These are phyloP conservation scores for Pleurotus salmoneostramineus DNA, from an alignment of 768 basidiomycete genomes.

Conservation along the genomic window DNA sequence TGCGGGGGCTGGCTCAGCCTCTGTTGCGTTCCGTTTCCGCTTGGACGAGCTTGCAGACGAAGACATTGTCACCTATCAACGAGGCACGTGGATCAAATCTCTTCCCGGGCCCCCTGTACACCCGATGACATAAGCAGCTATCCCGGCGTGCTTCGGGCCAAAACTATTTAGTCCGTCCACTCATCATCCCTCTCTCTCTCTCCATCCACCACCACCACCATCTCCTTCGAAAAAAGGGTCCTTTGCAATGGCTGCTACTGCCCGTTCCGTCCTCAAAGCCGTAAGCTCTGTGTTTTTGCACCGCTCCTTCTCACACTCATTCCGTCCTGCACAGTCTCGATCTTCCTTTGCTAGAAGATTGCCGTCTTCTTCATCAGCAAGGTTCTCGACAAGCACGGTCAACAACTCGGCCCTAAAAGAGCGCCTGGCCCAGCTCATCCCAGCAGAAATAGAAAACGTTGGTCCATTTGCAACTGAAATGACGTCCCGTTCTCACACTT, in stretches of 20 bases:
- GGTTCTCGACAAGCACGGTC: conserved; percentile 61
- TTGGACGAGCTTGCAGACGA: conserved; percentile 21
- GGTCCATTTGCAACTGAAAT: conserved; percentile 13
- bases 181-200: conserved; percentile 16
- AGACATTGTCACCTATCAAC: too few relatives aligned
- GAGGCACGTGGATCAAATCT: background rate
- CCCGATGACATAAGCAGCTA: conserved; percentile 13
- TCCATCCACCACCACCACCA: conserved; percentile 12
- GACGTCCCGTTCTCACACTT: conserved; percentile 2
- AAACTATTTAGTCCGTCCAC: conserved; percentile 10
- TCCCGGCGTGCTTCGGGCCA: conserved; percentile 17
- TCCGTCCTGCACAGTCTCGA: conserved; percentile 39
- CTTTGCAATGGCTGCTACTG: conserved; percentile 39
- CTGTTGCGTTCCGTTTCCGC: conserved; percentile 22
- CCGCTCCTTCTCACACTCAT: conserved; percentile 5
- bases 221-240: conserved; percentile 9
- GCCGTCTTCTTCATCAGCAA: conserved; percentile 28
- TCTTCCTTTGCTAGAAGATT: conserved; percentile 40
- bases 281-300: conserved; percentile 23
- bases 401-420: conserved; percentile 85
- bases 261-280: conserved; percentile 30
- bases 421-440: conserved; percentile 90
- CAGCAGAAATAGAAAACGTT: conserved; percentile 75
- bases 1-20: background rate
- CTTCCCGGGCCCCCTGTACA: background rate